phyloP scores from a whole-genome alignment of 1,284 basidiomycete genomes.

The Wolfiporia cocos region DNA sequence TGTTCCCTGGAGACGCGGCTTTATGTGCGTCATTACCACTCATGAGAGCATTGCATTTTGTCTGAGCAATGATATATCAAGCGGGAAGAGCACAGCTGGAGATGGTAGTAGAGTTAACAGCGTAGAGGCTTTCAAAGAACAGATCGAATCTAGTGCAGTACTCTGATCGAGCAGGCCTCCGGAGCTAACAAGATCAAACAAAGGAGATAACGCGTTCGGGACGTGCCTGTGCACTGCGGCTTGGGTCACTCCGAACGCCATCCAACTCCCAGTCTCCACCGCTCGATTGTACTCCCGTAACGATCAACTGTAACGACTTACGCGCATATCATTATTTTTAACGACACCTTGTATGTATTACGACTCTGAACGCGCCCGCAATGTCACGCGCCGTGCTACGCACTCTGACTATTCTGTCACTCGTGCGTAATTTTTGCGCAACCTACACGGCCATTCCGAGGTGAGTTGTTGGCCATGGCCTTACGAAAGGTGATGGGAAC shows the following conservation, averaged over 20 bases:
- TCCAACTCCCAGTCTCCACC: neutral
- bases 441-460: constrained; percentile 5
- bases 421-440: constrained; percentile 5
- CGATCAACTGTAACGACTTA: constrained; percentile 2
- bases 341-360: constrained; percentile 10
- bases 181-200: no score
- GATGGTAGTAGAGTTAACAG: no score
- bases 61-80: no score
- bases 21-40: no score
- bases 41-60: no score
- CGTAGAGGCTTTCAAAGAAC: no score
- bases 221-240: no score
- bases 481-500: neutral
- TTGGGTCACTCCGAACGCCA: neutral
- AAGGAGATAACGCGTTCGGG: no score
- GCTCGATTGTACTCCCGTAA: neutral
- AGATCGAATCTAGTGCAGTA: no score
- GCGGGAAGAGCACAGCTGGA: no score
- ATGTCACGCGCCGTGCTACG: constrained; percentile 12
- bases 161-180: no score
- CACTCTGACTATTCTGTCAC: constrained; percentile 11
- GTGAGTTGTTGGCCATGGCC: neutral
- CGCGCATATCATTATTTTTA: constrained; percentile 14
- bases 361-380: neutral
- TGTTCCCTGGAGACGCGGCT: no score